Evolutionary conservation across 805 yeast genomes (phyloP), one percentile per base, ranked within the genome.

Genomic region (Kodamaea fukazawae): DNA sequence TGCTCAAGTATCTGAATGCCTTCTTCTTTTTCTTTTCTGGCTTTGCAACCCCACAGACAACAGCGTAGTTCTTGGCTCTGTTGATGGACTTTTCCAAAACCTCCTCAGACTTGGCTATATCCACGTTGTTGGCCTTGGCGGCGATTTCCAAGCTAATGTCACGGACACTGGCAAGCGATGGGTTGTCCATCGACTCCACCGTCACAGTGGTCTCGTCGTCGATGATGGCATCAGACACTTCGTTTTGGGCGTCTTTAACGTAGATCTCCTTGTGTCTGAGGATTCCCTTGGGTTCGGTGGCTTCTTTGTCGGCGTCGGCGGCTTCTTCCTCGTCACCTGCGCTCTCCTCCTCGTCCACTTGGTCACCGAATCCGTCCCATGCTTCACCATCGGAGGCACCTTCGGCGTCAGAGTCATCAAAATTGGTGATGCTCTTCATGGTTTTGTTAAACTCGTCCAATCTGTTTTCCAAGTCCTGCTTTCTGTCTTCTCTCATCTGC

Each of bases 1-100:
- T 87, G 36, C 93, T 78, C 60, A 90, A 72, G 53, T 90, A 91
- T 64, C 96, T 79, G 56, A 89, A 89, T 73, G 90, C 90, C 73
- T 80, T 83, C 75, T 83, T 83, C 63, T 72, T 76, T 39, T 54
- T 48, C 25, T 28, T 29, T 7, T 51, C 46, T 20, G 69, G 63
- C 49, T 78, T 75, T 30, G 71, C 60, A 48, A 71, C 75, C 12
- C 86, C 79, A 36, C 62, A 57, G 48, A 83, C 63, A 48, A 76
- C 77, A 1, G 96, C 97, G 53, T 91, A 89, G 56, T 86, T 79
- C 51, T 83, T 79, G 2, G 97, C 97, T 54, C 86, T 73, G 36
- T 77, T 73, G 36, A 91, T 79, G 37, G 95, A 82, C 45, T 79
- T 75, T 32, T 84, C 80, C 43, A 91, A 66, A 1, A 91, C 79